Conservation (phyloP, 73 alveolate species). For the Diophrys appendiculata region DNA sequence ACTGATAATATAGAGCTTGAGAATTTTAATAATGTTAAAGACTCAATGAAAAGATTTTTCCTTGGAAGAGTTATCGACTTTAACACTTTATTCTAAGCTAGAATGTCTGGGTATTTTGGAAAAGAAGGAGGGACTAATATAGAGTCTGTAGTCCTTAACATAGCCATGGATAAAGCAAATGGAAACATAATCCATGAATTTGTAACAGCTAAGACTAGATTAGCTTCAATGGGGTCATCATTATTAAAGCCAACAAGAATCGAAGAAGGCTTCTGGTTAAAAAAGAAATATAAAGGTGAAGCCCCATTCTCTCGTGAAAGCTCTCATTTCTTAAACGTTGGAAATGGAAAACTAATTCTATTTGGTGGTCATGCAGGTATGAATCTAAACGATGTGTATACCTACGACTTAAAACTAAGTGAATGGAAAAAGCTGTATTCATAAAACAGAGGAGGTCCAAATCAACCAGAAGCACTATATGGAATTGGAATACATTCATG, state of each 20-base stretch:
- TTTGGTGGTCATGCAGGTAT: constrained; percentile 12
- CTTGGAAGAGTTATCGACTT: constrained; percentile 7
- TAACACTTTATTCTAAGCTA: neutral
- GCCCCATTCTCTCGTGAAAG: constrained; percentile 9
- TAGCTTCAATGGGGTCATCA: neutral
- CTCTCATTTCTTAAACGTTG: neutral
- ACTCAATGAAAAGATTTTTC: constrained; percentile 10
- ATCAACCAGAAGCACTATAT: neutral
- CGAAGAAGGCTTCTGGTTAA: constrained; percentile 6
- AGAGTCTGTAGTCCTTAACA: neutral
- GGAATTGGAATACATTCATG: neutral
- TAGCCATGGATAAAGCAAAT: neutral
- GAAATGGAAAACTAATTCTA: neutral
- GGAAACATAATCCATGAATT: neutral
- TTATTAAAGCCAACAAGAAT: neutral
- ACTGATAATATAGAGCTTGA: constrained; percentile 1
- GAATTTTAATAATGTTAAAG: neutral
- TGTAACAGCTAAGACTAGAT: neutral
- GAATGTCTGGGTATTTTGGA: neutral
- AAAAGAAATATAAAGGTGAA: neutral
- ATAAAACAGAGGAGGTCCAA: neutral
- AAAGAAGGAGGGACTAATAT: neutral
- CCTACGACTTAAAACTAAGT: neutral
- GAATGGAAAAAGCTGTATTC: constrained; percentile 1
- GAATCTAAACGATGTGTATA: constrained; percentile 1